Conservation (phyloP, 257 asterid genomes). For the Linaria vulgaris region DNA sequence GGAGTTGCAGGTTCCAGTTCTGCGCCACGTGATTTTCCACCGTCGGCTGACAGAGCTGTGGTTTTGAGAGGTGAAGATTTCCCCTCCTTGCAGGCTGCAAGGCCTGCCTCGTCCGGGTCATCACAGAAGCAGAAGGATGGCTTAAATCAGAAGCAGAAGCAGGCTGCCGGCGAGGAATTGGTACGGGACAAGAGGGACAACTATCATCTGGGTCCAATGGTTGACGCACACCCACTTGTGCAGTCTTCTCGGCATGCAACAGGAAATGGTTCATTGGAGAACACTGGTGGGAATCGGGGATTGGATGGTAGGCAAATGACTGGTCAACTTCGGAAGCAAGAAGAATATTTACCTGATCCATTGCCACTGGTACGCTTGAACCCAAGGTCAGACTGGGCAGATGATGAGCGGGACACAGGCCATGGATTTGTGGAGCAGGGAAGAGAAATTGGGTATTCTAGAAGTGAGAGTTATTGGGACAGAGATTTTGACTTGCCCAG, state of each 20-base stretch:
- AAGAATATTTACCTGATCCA: slow-evolving; percentile 64
- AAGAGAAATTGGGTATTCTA: slow-evolving; percentile 59
- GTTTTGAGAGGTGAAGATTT: slow-evolving; percentile 98
- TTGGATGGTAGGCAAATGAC: slow-evolving; percentile 33
- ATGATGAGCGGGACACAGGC: slow-evolving; percentile 97
- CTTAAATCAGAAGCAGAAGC: slow-evolving; percentile 63
- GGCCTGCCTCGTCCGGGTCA: slow-evolving; percentile 67
- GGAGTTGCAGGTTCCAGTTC: slow-evolving; percentile 41
- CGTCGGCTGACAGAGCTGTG: slow-evolving; percentile 52
- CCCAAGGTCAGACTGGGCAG: slow-evolving; percentile 98
- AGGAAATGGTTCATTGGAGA: slow-evolving; percentile 41
- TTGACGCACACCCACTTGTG: slow-evolving; percentile 49
- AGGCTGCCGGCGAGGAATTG: slow-evolving; percentile 41
- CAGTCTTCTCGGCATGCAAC: slow-evolving; percentile 37
- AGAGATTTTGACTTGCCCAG: slow-evolving; percentile 79
- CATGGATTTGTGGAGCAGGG: slow-evolving; percentile 65
- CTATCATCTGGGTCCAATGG: slow-evolving; percentile 42
- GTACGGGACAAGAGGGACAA: slow-evolving; percentile 44
- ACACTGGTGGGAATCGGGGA: slow-evolving; percentile 43
- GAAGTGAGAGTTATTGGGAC: slow-evolving; percentile 70
- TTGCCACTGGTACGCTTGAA: slow-evolving; percentile 75
- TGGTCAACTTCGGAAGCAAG: slow-evolving; percentile 46
- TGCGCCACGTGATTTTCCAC: slow-evolving; percentile 38
- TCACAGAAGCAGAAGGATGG: slow-evolving; percentile 69
- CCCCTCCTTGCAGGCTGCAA: slow-evolving; percentile 88